Evolutionary conservation across 2,329 filamentous ascomycete species (phyloP).

Genomic region (Xylaria sp.): DNA sequence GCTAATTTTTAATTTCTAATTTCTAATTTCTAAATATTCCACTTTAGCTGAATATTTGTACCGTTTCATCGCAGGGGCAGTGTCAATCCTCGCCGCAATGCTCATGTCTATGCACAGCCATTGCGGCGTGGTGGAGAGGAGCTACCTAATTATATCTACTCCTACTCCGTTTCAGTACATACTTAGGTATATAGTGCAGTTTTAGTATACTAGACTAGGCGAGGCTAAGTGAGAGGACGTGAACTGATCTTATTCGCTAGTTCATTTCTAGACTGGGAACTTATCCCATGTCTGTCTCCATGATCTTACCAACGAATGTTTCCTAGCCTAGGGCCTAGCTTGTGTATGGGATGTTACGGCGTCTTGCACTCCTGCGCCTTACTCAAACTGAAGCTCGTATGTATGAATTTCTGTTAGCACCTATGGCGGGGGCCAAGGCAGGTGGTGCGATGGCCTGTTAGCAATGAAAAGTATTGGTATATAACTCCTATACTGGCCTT

Average conservation of each 20-base stretch:
- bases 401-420: constrained; percentile 6
- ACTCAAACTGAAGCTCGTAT: neutral
- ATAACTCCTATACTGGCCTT: neutral
- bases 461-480: neutral
- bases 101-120: constrained; percentile 4
- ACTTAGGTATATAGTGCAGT: too few species aligned
- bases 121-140: constrained; percentile 13
- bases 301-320: neutral
- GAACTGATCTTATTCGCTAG: neutral
- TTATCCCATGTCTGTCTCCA: constrained; percentile 4
- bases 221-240: neutral
- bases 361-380: constrained; percentile 2
- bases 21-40: neutral
- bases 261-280: neutral
- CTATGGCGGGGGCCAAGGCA: neutral
- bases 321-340: constrained; percentile 25
- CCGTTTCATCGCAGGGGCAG: constrained; percentile 5
- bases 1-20: too few species aligned
- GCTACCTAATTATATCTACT: constrained; percentile 21
- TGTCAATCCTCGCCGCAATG: neutral
- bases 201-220: too few species aligned
- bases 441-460: neutral
- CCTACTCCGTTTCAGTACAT: neutral
- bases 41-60: neutral
- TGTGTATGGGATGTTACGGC: constrained; percentile 12